Evolutionary conservation across 306 rosid genomes (phyloP), one percentile per base, ranked within the genome.

Genomic region (Pterocarpus macrocarpus): DNA sequence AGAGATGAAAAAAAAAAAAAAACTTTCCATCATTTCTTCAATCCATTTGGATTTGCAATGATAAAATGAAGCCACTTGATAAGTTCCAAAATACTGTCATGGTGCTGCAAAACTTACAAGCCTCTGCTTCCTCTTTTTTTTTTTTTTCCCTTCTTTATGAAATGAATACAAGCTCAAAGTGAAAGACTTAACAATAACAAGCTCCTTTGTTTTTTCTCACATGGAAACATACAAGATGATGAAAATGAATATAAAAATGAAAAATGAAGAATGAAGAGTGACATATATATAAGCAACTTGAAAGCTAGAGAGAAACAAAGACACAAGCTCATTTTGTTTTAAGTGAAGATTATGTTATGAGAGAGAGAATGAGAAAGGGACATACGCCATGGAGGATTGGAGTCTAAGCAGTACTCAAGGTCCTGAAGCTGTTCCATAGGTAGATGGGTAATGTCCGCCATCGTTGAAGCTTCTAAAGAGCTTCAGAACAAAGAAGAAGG

Each of bases 381-480:
- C n/a, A 11, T 90, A 95, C 99, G 93, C 99, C 98, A 95, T 2
- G 99, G 92, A 69, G 99, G 99, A 80, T 95, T 95, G 55, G 99
- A 95, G 93, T 95, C 99, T 86, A 95, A 88, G 85, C 99, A 95
- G 81, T 90, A 95, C 78, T 95, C 98, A 70, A 95, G 99, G 93
- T 95, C 99, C 81, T 95, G 98, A 67, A 95, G 97, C 76, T 95
- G 99, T 81, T 95, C 99, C 99, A 95, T 95, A 81, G 99, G 99
- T 28, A 73, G 87, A 88, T 95, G 99, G 73, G 90, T 93, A 76
- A 93, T 93, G 90, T 95, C 98, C 4, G 97, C 94, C 99, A 95
- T 95, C 88, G 94, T 14, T 35, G 87, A 84, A 87, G 90, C 44
- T 78, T 83, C 65, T 65, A 55, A 64, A 69, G 83, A 57, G 80